Conservation (phyloP, 2,329 filamentous ascomycete genomes). For the Exophiala oligosperma region DNA sequence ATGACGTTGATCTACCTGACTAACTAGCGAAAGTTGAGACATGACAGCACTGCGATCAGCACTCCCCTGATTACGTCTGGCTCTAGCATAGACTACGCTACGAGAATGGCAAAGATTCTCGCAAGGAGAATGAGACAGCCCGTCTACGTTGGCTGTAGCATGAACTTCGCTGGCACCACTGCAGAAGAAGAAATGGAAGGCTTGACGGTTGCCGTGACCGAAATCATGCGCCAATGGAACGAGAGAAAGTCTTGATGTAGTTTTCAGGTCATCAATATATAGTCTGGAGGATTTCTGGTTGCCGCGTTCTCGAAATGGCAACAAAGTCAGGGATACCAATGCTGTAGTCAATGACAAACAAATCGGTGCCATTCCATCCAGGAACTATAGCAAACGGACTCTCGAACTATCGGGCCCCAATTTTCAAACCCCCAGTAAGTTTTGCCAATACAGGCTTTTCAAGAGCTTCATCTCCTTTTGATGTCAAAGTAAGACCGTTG, state of each 20-base stretch:
- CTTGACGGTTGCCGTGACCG: slow-evolving; percentile 71
- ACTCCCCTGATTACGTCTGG: slow-evolving; percentile 78
- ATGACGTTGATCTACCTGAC: slow-evolving; percentile 9
- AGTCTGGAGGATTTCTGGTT: too few relatives aligned
- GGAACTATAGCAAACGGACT: not conserved
- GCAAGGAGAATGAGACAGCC: slow-evolving; percentile 71
- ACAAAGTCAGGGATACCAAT: too few relatives aligned
- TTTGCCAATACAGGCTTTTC: not conserved
- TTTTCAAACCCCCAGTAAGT: not conserved
- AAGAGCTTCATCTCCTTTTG: not conserved
- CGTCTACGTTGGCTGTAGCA: slow-evolving; percentile 88
- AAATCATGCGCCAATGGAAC: slow-evolving; percentile 53
- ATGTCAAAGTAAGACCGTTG: not conserved
- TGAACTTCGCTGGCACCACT: slow-evolving; percentile 76
- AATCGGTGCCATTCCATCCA: not conserved
- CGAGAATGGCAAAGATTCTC: slow-evolving; percentile 77
- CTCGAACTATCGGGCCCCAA: not conserved
- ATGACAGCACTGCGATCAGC: slow-evolving; percentile 54
- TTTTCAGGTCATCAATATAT: too few relatives aligned
- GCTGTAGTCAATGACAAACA: not conserved
- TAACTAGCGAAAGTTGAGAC: slow-evolving; percentile 37
- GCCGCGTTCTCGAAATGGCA: too few relatives aligned
- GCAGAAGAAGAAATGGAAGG: slow-evolving; percentile 95
- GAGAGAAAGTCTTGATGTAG: not conserved
- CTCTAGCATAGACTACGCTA: slow-evolving; percentile 80